Percentiles rank a stretch among this genome's conserved stretches.
These are phyloP conservation scores for Globisporangium barbulae DNA, from an alignment of 352 stramenopile genomes.

Conservation along the genomic window DNA sequence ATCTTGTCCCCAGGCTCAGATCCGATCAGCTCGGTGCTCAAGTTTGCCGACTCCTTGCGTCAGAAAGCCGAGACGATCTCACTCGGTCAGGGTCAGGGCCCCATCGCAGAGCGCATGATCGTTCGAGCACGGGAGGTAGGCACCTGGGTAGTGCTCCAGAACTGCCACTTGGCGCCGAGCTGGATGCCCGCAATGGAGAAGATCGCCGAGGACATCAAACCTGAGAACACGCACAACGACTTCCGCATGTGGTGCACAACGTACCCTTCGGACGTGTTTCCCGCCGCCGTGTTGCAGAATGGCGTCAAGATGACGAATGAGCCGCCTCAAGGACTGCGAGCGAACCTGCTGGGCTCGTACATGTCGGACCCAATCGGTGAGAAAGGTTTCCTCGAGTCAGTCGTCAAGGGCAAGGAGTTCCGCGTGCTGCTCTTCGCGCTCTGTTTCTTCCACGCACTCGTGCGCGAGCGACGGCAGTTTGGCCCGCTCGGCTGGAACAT, in stretches of 20 bases:
- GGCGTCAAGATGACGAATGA: constrained; percentile 97
- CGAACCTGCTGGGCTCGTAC: constrained; percentile 91
- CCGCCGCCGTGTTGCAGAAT: constrained; percentile 92
- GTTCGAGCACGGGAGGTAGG: constrained; percentile 71
- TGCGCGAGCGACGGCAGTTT: constrained; percentile 92
- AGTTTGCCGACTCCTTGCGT: constrained; percentile 75
- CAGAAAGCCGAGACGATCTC: constrained; percentile 88
- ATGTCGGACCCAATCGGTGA: constrained; percentile 90
- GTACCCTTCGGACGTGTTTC: constrained; percentile 93
- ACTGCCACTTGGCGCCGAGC: constrained; percentile 86
- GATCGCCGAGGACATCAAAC: constrained; percentile 83
- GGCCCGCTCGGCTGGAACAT: constrained; percentile 95
- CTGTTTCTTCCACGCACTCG: constrained; percentile 90
- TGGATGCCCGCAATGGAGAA: constrained; percentile 95
- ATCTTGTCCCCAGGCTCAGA: constrained; percentile 91
- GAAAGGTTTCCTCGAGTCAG: constrained; percentile 83
- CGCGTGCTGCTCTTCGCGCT: constrained; percentile 88
- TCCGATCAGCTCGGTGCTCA: constrained; percentile 89
- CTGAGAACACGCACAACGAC: constrained; percentile 77
- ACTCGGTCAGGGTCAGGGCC: constrained; percentile 90
- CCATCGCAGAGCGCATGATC: constrained; percentile 90
- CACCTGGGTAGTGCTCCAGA: constrained; percentile 91
- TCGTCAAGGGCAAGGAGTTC: constrained; percentile 79
- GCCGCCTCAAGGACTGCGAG: constrained; percentile 88
- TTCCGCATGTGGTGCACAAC: constrained; percentile 95